phyloP scores from a whole-genome alignment of 768 basidiomycete species.

The Lanmaoa rubissima region DNA sequence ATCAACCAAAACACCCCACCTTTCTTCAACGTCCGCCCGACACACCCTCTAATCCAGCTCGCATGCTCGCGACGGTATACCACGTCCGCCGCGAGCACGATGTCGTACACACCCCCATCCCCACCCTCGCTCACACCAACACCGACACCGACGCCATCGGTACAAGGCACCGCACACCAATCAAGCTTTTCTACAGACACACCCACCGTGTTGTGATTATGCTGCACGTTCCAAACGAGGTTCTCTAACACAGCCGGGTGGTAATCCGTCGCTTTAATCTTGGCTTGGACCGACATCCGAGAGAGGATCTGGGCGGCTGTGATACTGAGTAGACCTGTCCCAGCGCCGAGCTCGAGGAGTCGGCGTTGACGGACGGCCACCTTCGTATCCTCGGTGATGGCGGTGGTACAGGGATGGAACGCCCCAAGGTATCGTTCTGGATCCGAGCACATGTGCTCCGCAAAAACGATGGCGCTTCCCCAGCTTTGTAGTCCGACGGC shows the following conservation, averaged over 20 bases:
- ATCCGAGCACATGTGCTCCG: conserved; percentile 54
- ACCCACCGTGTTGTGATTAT: conserved; percentile 43
- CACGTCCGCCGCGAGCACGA: conserved; percentile 78
- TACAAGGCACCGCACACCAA: conserved; percentile 51
- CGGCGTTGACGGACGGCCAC: conserved; percentile 26
- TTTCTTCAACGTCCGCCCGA: conserved; percentile 45
- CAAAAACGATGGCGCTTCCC: conserved; percentile 74
- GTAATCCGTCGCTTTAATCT: conserved; percentile 72
- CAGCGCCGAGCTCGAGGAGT: conserved; percentile 81
- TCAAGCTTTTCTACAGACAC: conserved; percentile 56
- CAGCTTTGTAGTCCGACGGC: conserved; percentile 84
- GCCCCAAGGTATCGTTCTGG: conserved; percentile 41
- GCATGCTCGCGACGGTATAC: conserved; percentile 74
- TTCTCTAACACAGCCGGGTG: conserved; percentile 75
- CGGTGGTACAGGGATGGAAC: conserved; percentile 5
- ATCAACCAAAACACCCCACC: conserved; percentile 70
- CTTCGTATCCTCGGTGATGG: neutral
- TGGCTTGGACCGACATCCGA: conserved; percentile 10
- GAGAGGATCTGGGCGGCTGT: conserved; percentile 50
- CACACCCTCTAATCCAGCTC: conserved; percentile 63
- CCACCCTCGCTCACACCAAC: neutral
- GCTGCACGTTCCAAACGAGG: conserved; percentile 54
- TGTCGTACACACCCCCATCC: conserved; percentile 43
- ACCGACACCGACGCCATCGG: conserved; percentile 14
- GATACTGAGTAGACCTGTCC: conserved; percentile 82